Evolutionary conservation across 2,329 filamentous ascomycete species (phyloP).

Genomic region (Cytospora chrysosperma): DNA sequence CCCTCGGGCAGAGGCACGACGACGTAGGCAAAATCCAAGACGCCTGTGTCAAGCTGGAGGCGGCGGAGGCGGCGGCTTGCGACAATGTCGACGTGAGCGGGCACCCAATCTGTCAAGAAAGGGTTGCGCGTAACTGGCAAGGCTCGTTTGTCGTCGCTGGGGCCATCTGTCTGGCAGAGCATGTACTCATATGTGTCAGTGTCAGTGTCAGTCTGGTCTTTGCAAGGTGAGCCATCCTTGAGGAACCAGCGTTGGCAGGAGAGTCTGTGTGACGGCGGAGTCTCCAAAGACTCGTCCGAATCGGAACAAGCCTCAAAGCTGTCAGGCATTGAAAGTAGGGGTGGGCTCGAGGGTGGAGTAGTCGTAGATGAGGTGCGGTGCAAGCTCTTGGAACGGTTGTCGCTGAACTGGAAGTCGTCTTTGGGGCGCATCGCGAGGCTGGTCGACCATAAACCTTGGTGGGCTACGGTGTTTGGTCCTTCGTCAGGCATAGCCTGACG

Average conservation of each 20-base stretch:
- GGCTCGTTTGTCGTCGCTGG: not conserved
- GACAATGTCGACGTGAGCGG: not conserved
- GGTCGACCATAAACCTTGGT: not conserved
- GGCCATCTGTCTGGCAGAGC: not conserved
- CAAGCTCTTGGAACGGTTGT: not conserved
- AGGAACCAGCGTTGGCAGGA: not conserved
- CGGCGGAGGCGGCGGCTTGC: not conserved
- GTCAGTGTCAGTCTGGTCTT: not conserved
- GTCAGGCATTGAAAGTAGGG: not conserved
- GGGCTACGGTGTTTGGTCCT: not conserved
- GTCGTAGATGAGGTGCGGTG: not conserved
- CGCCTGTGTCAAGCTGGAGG: not conserved
- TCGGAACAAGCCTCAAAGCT: not conserved
- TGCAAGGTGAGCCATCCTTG: not conserved
- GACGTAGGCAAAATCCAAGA: not conserved
- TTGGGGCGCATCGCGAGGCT: not conserved
- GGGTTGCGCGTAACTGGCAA: not conserved
- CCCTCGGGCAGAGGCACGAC: not conserved
- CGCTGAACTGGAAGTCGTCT: not conserved
- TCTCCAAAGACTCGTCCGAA: not conserved
- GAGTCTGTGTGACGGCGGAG: not conserved
- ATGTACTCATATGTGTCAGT: no score
- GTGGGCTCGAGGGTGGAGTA: not conserved
- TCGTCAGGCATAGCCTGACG: not conserved
- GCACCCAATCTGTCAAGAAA: not conserved